These are phyloP conservation scores for Coemansia sp. DNA, from an alignment of 192 early-diverging fungal genomes.

Conservation along the genomic window DNA sequence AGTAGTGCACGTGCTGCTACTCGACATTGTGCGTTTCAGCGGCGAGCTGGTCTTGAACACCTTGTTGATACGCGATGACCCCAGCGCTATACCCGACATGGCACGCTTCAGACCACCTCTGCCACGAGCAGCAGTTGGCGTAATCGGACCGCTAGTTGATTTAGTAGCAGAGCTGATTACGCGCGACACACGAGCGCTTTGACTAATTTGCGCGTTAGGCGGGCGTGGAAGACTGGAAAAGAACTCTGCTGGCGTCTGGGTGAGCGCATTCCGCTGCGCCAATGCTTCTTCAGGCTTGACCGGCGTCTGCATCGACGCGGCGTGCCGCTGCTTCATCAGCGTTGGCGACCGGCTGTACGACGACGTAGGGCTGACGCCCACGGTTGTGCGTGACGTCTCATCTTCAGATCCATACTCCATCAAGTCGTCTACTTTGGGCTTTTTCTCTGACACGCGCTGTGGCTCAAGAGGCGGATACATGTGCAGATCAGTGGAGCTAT, in stretches of 20 bases:
- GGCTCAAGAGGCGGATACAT: slow-evolving; percentile 11
- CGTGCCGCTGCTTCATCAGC: slow-evolving; percentile 12
- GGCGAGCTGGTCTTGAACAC: slow-evolving; percentile 19
- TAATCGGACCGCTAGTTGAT: not conserved
- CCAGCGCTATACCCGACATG: not conserved
- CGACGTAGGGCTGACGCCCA: slow-evolving; percentile 24
- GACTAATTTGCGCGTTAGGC: not conserved
- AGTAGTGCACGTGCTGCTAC: too few relatives aligned
- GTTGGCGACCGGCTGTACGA: slow-evolving; percentile 23
- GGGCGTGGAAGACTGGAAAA: slow-evolving; percentile 16
- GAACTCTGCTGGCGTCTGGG: slow-evolving; percentile 14
- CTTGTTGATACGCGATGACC: slow-evolving; percentile 6
- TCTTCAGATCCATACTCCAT: slow-evolving; percentile 23
- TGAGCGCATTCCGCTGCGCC: not conserved
- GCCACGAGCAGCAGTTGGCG: slow-evolving; percentile 2
- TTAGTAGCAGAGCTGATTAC: not conserved
- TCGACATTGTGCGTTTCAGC: slow-evolving; percentile 38
- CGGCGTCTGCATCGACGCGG: slow-evolving; percentile 1
- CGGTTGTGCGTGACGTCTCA: slow-evolving; percentile 26
- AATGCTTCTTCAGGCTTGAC: not conserved
- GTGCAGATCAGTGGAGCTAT: not conserved
- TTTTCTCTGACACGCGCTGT: not conserved
- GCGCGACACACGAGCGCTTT: not conserved
- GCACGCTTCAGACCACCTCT: not conserved
- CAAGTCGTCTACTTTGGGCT: not conserved